These are phyloP conservation scores for Agrocybe pediades DNA, from an alignment of 768 basidiomycete species.

Conservation along the genomic window DNA sequence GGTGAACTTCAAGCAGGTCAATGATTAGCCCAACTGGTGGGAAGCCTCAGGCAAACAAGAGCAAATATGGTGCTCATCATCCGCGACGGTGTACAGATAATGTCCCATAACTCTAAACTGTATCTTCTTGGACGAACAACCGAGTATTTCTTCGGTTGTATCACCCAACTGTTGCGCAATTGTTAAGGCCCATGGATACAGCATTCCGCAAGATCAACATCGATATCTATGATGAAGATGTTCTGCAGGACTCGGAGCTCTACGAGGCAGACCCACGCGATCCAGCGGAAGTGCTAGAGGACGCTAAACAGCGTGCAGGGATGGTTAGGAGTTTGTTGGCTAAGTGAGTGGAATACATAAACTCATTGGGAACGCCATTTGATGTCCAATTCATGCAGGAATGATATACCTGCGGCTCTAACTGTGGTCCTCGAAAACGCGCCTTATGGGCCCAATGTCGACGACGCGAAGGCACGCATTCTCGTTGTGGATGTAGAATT, in stretches of 20 bases:
- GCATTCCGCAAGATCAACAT: conserved; percentile 94
- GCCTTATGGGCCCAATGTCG: conserved; percentile 87
- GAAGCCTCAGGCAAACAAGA: no score
- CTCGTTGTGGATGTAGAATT: background rate
- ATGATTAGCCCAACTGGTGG: no score
- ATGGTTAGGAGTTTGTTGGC: conserved; percentile 74
- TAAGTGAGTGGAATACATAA: no score
- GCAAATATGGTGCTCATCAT: no score
- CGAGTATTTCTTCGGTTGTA: no score
- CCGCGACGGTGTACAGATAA: no score
- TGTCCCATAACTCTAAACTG: no score
- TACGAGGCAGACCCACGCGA: conserved; percentile 85
- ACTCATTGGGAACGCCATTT: no score
- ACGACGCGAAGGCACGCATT: conserved; percentile 83
- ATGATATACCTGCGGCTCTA: conserved; percentile 77
- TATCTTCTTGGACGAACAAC: no score
- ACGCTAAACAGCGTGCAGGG: conserved; percentile 73
- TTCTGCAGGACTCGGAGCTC: conserved; percentile 80
- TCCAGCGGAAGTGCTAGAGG: conserved; percentile 69
- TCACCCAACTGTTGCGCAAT: no score
- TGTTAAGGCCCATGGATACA: conserved; percentile 46
- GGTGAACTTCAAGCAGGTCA: no score
- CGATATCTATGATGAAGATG: conserved; percentile 92
- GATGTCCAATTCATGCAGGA: no score
- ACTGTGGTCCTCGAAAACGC: conserved; percentile 70